Base-by-base conservation (phyloP, 2,329 filamentous ascomycete genomes). In the Cadophora luteo-olivacea region DNA sequence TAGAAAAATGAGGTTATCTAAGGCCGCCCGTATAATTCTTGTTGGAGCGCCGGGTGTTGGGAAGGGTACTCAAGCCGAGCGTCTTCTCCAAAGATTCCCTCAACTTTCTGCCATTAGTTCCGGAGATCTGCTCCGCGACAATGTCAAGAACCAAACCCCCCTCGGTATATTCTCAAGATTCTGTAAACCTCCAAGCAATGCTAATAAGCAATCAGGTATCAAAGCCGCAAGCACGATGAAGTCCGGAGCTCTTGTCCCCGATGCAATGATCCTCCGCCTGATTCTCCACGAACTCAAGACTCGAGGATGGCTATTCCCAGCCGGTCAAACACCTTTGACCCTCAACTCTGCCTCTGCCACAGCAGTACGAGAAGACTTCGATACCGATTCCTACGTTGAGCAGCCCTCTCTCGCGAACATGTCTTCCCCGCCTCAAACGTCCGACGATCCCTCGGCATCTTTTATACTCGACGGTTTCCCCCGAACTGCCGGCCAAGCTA, bases 381-480 rank as follows among this genome's bases (percentile, higher is more conserved):
- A 76, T 25, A 74, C 73, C 19, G 77, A 78, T 68, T 51, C 57
- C 38, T 76, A 69, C 65, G 74, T 76, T 19, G 72, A 76, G 29
- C 71, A 74, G 24, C 73, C 73, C 12, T 75, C 77, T 5, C 74
- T 78, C 16, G 78, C 75, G 75, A 77, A 65, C 60, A 71, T 77
- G 14, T 78, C 82, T 68, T 65, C 75, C 69, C 80, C 77, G 69
- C 81, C 81, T 36, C 80, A 81, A 65, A 83, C 85, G 57, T 89
- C 90, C 61, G 86, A 96, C 52, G 86, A 91, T 71, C 92, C 94
- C 0, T 83, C 88, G 0, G 93, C 94, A 9, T 97, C 94, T 0
- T 98, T 97, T 80, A 92, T 99, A 72, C 91, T 99, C 64, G 96
- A 99, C 79, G 96, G 96, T 19, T 99, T 98, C 80, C 96, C 96